These are phyloP conservation scores for Cercospora nicotianae DNA, from an alignment of 2,329 filamentous ascomycete species.

Conservation along the genomic window DNA sequence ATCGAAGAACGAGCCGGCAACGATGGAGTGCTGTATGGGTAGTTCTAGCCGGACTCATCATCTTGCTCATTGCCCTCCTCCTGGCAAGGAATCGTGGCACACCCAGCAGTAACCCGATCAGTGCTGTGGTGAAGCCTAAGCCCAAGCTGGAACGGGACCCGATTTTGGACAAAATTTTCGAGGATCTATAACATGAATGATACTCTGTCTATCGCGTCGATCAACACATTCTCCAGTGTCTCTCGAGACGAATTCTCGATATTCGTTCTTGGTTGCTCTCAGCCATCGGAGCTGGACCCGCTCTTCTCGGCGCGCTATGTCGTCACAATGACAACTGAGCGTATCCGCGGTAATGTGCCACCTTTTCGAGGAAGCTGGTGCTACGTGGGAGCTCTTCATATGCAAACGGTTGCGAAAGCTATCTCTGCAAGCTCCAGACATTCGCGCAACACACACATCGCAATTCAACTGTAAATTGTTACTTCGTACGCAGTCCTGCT, in stretches of 20 bases:
- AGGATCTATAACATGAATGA: slow-evolving; percentile 28
- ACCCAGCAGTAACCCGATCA: not conserved
- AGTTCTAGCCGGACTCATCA: slow-evolving; percentile 26
- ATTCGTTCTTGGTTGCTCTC: not conserved
- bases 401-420: not conserved
- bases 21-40: slow-evolving; percentile 35
- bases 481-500: not conserved
- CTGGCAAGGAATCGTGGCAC: slow-evolving; percentile 30
- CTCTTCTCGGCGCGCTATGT: not conserved
- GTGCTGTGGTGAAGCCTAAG: slow-evolving; percentile 23
- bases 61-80: slow-evolving; percentile 31
- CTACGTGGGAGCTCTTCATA: not conserved
- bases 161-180: slow-evolving; percentile 35
- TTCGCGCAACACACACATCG: not conserved
- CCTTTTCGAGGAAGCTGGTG: not conserved
- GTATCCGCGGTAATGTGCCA: slow-evolving; percentile 1
- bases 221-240: not conserved
- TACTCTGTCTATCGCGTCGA: not conserved
- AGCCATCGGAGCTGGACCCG: not conserved
- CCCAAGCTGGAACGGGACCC: slow-evolving; percentile 33
- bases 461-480: not conserved
- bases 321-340: not conserved
- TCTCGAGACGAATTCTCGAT: not conserved
- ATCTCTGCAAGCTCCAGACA: not conserved
- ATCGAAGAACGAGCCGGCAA: slow-evolving; percentile 60